These are phyloP conservation scores for Talaromyces wortmannii DNA, from an alignment of 495 filamentous ascomycete species.

Conservation along the genomic window DNA sequence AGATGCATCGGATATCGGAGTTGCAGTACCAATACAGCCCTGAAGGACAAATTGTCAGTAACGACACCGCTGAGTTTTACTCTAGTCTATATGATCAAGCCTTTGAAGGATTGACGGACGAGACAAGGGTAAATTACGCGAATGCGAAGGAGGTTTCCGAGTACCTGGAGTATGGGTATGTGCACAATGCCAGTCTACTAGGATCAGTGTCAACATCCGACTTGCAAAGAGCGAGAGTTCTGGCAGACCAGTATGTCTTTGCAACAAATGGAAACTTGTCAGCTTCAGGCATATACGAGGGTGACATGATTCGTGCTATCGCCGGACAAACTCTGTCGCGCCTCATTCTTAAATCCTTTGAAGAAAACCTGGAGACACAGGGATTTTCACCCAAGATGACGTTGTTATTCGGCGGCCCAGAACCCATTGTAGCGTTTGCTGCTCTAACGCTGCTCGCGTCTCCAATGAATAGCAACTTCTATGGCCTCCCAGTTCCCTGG, in stretches of 20 bases:
- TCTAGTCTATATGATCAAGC: conserved; percentile 29
- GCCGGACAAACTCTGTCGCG: conserved; percentile 58
- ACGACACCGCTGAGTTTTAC: conserved; percentile 44
- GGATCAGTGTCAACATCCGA: conserved; percentile 42
- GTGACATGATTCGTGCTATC: conserved; percentile 54
- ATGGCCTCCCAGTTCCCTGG: conserved; percentile 61
- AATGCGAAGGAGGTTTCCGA: conserved; percentile 62
- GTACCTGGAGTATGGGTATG: conserved; percentile 62
- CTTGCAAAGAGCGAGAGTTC: conserved; percentile 50
- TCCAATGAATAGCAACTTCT: conserved; percentile 50
- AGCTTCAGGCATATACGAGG: conserved; percentile 30
- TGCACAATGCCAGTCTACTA: conserved; percentile 62
- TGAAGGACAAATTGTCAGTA: conserved; percentile 26
- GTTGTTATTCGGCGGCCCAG: conserved; percentile 64
- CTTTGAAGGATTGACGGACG: conserved; percentile 24
- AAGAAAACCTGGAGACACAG: conserved; percentile 34
- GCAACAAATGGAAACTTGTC: conserved; percentile 54
- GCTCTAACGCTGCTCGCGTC: conserved; percentile 55
- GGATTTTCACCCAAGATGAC: conserved; percentile 45
- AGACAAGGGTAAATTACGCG: conserved; percentile 39
- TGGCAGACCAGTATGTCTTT: conserved; percentile 61
- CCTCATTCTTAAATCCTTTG: conserved; percentile 51
- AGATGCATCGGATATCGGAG: conserved; percentile 26
- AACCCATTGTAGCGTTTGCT: conserved; percentile 68
- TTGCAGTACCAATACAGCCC: conserved; percentile 29